Evolutionary conservation across 352 stramenopile genomes (phyloP).

Genomic region (Elongisporangium anandrum): DNA sequence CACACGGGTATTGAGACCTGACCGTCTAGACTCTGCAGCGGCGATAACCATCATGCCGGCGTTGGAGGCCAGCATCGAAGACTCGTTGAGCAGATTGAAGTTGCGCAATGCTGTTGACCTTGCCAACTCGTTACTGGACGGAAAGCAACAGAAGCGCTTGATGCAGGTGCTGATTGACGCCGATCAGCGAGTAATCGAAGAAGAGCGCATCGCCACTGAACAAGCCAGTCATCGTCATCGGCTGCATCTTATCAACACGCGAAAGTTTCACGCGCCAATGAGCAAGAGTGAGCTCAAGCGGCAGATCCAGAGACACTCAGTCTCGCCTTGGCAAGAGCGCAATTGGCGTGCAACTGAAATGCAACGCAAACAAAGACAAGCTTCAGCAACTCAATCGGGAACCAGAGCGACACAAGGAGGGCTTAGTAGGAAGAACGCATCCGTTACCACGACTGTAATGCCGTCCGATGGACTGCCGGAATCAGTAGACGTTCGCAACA

Average conservation of each 20-base stretch:
- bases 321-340: slow-evolving; percentile 70
- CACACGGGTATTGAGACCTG: background rate
- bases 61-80: slow-evolving; percentile 37
- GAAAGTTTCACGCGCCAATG: slow-evolving; percentile 16
- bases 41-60: slow-evolving; percentile 1
- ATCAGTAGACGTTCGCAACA: background rate
- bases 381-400: background rate
- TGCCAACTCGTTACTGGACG: slow-evolving; percentile 37
- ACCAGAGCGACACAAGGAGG: background rate
- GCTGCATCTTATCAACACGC: slow-evolving; percentile 39
- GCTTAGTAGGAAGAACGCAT: background rate
- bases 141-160: slow-evolving; percentile 63
- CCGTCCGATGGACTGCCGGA: background rate
- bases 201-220: slow-evolving; percentile 53
- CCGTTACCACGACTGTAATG: background rate
- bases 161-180: slow-evolving; percentile 65
- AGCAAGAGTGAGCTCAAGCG: slow-evolving; percentile 14
- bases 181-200: slow-evolving; percentile 60
- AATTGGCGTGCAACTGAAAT: slow-evolving; percentile 45
- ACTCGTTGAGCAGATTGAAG: slow-evolving; percentile 64
- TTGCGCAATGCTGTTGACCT: slow-evolving; percentile 69
- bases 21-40: background rate
- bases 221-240: slow-evolving; percentile 52
- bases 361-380: slow-evolving; percentile 6
- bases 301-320: slow-evolving; percentile 7